Conservation (phyloP, 1,139 yeast genomes). For the Kodamaea derodonti region DNA sequence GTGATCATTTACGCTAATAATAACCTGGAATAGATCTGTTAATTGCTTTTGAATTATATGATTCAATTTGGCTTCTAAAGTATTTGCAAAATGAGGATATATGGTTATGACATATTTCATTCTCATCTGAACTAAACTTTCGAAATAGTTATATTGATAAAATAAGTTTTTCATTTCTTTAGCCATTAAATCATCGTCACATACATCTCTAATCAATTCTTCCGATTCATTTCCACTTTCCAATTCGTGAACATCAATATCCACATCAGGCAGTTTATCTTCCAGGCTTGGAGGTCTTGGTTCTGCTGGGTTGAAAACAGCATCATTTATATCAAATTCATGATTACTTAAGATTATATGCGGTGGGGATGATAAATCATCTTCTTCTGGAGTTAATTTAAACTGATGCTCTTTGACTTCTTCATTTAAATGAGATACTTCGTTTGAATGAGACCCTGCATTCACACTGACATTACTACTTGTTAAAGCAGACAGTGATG, state of each 20-base stretch:
- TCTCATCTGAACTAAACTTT: slow-evolving; percentile 16
- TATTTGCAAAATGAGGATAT: slow-evolving; percentile 26
- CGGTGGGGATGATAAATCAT: slow-evolving; percentile 3
- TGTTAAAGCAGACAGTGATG: slow-evolving; percentile 3
- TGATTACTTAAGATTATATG: slow-evolving; percentile 1
- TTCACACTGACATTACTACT: slow-evolving; percentile 1
- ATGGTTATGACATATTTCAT: slow-evolving; percentile 24
- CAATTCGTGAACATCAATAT: slow-evolving; percentile 1
- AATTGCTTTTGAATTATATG: slow-evolving; percentile 21
- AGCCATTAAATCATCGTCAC: slow-evolving; percentile 2
- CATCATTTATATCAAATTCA: slow-evolving; percentile 10
- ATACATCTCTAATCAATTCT: not conserved
- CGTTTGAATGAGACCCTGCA: not conserved
- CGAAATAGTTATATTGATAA: slow-evolving; percentile 12
- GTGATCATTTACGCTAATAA: slow-evolving; percentile 32
- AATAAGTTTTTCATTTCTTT: slow-evolving; percentile 6
- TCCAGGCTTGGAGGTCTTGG: not conserved
- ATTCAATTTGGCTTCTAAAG: slow-evolving; percentile 18
- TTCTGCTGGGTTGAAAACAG: slow-evolving; percentile 9
- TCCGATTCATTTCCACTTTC: not conserved
- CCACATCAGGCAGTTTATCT: not conserved
- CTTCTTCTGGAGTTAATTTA: not conserved
- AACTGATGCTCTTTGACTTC: not conserved
- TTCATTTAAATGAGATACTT: not conserved
- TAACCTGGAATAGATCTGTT: slow-evolving; percentile 20